These are phyloP conservation scores for Colletotrichum lindemuthianum DNA, from an alignment of 2,329 filamentous ascomycete species.

Conservation along the genomic window DNA sequence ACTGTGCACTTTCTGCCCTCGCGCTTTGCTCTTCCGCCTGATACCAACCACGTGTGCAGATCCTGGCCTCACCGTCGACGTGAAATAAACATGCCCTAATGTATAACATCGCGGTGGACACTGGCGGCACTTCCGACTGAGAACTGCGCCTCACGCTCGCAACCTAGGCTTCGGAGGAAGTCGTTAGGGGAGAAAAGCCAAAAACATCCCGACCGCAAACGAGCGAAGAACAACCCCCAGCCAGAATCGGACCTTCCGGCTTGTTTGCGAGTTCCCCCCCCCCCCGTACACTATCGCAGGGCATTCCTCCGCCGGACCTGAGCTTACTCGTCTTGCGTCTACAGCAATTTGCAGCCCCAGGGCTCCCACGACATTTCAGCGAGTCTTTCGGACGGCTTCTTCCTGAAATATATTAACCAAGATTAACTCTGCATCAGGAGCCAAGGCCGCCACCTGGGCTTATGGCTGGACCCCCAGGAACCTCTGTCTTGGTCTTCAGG, in stretches of 20 bases:
- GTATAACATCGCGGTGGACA: constrained; percentile 3
- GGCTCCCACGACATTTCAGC: constrained; percentile 12
- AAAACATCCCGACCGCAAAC: constrained; percentile 23
- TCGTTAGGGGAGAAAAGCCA: not conserved
- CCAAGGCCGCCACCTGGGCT: constrained; percentile 11
- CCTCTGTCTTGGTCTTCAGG: constrained; percentile 28
- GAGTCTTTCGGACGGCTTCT: constrained; percentile 5
- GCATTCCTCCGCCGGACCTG: constrained; percentile 11
- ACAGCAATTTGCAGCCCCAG: constrained; percentile 7
- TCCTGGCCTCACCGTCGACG: not conserved
- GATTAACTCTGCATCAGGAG: constrained; percentile 21
- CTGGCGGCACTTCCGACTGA: constrained; percentile 20
- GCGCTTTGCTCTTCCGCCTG: not conserved
- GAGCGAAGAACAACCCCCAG: constrained; percentile 20
- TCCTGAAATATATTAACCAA: constrained; percentile 33
- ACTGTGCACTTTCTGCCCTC: not conserved
- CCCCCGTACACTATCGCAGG: constrained; percentile 2
- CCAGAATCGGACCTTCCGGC: constrained; percentile 15
- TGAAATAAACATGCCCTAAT: constrained; percentile 5
- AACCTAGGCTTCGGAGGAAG: constrained; percentile 20
- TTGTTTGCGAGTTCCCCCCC: constrained; percentile 5
- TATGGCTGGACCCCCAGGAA: constrained; percentile 11
- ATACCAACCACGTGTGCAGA: not conserved
- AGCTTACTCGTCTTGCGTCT: constrained; percentile 22
- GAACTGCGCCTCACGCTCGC: constrained; percentile 7